phyloP scores from a whole-genome alignment of 371 early-diverging fungal genomes.

The Chytridium lagenaria region DNA sequence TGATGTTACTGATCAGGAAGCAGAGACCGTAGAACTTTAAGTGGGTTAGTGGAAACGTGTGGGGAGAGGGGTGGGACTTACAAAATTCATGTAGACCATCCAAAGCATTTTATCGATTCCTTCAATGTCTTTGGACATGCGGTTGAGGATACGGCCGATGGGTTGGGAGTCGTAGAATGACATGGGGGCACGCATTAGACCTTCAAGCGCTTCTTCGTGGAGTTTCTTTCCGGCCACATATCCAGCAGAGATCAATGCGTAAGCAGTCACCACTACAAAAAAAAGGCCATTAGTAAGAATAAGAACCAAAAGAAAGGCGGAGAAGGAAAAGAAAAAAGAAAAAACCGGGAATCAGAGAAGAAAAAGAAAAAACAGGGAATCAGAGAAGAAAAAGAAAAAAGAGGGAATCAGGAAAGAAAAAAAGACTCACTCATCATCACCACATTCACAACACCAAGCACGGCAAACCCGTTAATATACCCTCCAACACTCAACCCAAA shows the following conservation, averaged over 20 bases:
- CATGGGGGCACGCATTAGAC: constrained; percentile 72
- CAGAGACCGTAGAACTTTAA: too few relatives aligned
- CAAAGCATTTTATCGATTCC: constrained; percentile 25
- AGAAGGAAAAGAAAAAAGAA: too few relatives aligned
- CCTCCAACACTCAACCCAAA: constrained; percentile 6
- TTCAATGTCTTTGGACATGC: constrained; percentile 61
- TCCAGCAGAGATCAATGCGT: too few relatives aligned
- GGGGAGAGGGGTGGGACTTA: too few relatives aligned
- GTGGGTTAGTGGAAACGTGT: too few relatives aligned
- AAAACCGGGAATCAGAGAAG: too few relatives aligned
- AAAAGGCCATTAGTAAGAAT: too few relatives aligned
- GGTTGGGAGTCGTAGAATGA: constrained; percentile 86
- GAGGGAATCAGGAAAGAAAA: not conserved
- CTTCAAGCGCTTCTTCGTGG: constrained; percentile 64
- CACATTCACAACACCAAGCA: not conserved
- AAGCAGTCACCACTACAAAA: too few relatives aligned
- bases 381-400: too few relatives aligned
- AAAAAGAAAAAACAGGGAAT: too few relatives aligned
- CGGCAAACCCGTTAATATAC: not conserved
- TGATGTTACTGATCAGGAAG: not conserved
- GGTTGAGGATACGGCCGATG: constrained; percentile 81
- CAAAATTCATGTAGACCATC: not conserved
- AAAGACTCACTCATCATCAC: not conserved
- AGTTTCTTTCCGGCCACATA: not conserved
- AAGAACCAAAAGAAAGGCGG: too few relatives aligned